phyloP scores from a whole-genome alignment of 805 yeast genomes.

The Metschnikowia drakensbergensis region DNA sequence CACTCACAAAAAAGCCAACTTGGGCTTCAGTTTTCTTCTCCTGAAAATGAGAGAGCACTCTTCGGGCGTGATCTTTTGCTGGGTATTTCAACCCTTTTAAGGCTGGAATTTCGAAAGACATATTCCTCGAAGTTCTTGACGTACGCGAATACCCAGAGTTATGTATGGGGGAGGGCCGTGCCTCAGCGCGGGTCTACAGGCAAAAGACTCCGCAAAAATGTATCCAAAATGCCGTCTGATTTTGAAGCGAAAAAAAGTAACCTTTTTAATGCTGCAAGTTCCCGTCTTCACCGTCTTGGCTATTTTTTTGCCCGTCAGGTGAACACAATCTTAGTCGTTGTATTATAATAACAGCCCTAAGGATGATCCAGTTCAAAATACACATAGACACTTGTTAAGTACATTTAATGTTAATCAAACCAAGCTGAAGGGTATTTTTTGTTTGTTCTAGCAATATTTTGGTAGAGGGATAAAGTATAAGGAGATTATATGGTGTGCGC shows the following conservation, averaged over 20 bases:
- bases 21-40: constrained; percentile 20
- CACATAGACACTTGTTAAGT: too few relatives aligned
- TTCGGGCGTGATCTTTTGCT: constrained; percentile 70
- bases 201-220: neutral
- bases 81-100: constrained; percentile 57
- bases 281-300: too few relatives aligned
- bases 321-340: too few relatives aligned
- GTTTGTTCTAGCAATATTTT: neutral
- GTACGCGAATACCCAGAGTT: neutral
- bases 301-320: too few relatives aligned
- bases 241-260: too few relatives aligned
- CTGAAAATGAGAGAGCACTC: constrained; percentile 42
- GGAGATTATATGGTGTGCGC: neutral
- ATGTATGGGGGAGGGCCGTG: neutral
- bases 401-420: too few relatives aligned
- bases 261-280: too few relatives aligned
- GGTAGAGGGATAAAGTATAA: neutral
- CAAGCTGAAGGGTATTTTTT: neutral
- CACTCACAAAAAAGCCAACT: constrained; percentile 52
- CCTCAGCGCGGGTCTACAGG: neutral
- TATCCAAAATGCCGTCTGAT: neutral
- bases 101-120: constrained; percentile 4
- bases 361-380: too few relatives aligned
- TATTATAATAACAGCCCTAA: too few relatives aligned
- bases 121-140: neutral